Percentiles rank a stretch among this genome's conserved stretches.
Conservation (phyloP, 2,329 filamentous ascomycete genomes). For the Trichoderma aggressivum region DNA sequence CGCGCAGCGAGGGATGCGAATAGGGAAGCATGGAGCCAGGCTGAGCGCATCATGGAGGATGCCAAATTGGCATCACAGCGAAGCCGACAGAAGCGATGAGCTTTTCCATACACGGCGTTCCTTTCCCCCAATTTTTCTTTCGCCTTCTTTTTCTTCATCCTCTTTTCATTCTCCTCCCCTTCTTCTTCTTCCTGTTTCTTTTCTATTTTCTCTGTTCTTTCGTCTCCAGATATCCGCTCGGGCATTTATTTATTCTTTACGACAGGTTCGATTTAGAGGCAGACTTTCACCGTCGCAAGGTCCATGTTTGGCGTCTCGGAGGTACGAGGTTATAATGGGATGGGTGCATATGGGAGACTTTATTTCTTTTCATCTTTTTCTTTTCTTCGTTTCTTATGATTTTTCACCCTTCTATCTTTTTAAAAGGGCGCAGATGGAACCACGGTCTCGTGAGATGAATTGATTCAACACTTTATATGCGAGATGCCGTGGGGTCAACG, state of each 20-base stretch:
- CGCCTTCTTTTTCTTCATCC: not conserved
- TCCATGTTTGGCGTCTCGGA: slow-evolving; percentile 1
- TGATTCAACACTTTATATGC: not conserved
- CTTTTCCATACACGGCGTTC: not conserved
- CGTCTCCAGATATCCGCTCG: not conserved
- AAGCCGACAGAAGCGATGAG: not conserved
- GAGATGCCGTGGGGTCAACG: not conserved
- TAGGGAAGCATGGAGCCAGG: slow-evolving; percentile 4
- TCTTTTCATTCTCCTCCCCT: not conserved
- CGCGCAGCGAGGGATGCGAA: not conserved
- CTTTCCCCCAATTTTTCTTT: not conserved
- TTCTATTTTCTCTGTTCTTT: not conserved
- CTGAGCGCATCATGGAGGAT: not conserved
- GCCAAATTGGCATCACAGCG: not conserved
- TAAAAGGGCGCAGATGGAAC: not conserved
- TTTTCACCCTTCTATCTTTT: not conserved
- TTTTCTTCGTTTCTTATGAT: not conserved
- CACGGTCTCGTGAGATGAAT: not conserved
- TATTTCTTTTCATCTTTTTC: not conserved
- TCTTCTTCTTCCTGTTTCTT: not conserved
- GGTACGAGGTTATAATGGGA: not conserved
- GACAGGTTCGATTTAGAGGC: not conserved
- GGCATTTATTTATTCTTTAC: not conserved
- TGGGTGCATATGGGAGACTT: not conserved
- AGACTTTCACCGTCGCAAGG: not conserved